Percentiles rank a stretch among this genome's conserved stretches.
Evolutionary conservation across 331 rosid species (phyloP).

Genomic region (Telfairia occidentalis): DNA sequence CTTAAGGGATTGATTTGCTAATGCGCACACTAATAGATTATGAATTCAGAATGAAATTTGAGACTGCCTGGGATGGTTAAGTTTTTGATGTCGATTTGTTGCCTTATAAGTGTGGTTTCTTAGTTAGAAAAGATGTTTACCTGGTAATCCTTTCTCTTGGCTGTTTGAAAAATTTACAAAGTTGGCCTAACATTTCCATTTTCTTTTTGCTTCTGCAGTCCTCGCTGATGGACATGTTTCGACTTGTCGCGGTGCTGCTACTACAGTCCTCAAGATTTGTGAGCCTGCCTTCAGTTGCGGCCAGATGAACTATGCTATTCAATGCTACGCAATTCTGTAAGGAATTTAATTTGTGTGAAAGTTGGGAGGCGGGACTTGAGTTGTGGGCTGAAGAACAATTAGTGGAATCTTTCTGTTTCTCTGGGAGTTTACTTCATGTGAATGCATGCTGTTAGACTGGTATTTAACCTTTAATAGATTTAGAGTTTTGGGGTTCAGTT

Average conservation of each 20-base stretch:
- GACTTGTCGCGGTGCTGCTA: not conserved
- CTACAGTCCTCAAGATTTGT: not conserved
- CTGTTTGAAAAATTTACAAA: not conserved
- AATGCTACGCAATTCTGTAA: not conserved
- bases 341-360: not conserved
- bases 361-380: not conserved
- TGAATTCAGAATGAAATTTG: not conserved
- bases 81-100: not conserved
- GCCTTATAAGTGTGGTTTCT: too few relatives aligned
- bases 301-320: slow-evolving; percentile 1
- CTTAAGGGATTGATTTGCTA: not conserved
- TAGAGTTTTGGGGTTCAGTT: not conserved
- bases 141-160: not conserved
- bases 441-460: not conserved
- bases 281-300: not conserved
- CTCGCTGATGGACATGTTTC: slow-evolving; percentile 1
- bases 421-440: not conserved
- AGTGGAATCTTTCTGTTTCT: not conserved
- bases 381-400: not conserved
- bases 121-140: too few relatives aligned
- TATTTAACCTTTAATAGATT: not conserved
- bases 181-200: not conserved
- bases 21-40: not conserved
- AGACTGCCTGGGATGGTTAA: not conserved
- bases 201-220: not conserved